Evolutionary conservation across 306 rosid genomes (phyloP).

Genomic region (Vachellia pachyceras): DNA sequence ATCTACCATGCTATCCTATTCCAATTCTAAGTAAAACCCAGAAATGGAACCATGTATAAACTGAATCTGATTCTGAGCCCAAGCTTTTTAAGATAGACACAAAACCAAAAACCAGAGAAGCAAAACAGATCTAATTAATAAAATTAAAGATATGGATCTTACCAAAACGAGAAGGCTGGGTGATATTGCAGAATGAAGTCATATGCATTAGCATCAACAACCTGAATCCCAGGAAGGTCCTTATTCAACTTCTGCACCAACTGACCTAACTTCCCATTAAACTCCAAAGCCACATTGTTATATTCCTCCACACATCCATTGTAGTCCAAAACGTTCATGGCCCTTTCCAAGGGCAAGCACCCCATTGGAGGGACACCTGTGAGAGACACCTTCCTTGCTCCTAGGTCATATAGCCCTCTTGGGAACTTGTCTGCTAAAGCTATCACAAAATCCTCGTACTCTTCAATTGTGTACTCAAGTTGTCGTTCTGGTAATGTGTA

Average conservation of each 20-base stretch:
- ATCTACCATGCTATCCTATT: no score
- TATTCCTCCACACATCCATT: constrained; percentile 51
- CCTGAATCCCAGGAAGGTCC: constrained; percentile 51
- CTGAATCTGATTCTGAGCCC: not conserved
- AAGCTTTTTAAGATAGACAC: not conserved
- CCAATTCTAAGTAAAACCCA: no score
- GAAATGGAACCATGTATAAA: not conserved
- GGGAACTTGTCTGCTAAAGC: constrained; percentile 54
- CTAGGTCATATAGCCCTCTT: constrained; percentile 48
- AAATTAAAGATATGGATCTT: not conserved
- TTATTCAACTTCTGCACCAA: constrained; percentile 51
- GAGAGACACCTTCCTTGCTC: constrained; percentile 65
- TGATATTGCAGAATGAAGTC: constrained; percentile 29
- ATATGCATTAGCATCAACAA: constrained; percentile 51
- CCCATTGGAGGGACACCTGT: constrained; percentile 73
- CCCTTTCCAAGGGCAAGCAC: constrained; percentile 68
- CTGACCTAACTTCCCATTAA: constrained; percentile 53
- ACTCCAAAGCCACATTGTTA: constrained; percentile 60
- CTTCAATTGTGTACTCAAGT: constrained; percentile 40
- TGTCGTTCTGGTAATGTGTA: constrained; percentile 44
- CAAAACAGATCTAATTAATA: not conserved
- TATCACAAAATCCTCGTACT: constrained; percentile 60
- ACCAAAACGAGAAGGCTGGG: constrained; percentile 57
- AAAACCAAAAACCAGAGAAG: not conserved
- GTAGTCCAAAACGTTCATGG: constrained; percentile 45